Percentiles rank a stretch among this genome's conserved stretches.
phyloP scores from a whole-genome alignment of 805 yeast species.

The Metschnikowia proteae region DNA sequence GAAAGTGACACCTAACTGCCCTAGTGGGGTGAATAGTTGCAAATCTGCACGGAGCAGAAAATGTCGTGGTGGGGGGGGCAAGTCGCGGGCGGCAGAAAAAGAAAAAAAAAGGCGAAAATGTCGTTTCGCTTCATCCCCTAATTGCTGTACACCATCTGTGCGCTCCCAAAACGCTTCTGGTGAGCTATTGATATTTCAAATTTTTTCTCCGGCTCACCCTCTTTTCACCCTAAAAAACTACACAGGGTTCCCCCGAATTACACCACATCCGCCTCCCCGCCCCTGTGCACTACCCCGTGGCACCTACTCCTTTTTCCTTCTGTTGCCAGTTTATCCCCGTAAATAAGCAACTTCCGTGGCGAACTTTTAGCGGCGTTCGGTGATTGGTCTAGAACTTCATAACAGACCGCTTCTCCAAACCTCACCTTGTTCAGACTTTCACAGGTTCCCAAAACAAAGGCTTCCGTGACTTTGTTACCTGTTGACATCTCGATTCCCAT shows the following conservation, averaged over 20 bases:
- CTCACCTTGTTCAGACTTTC: not conserved
- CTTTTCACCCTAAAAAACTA: slow-evolving; percentile 8
- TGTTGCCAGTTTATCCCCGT: slow-evolving; percentile 3
- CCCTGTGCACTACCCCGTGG: slow-evolving; percentile 4
- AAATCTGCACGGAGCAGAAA: slow-evolving; percentile 4
- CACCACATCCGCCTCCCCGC: slow-evolving; percentile 1
- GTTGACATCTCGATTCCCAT: not conserved
- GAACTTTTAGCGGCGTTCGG: slow-evolving; percentile 5
- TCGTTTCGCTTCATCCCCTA: slow-evolving; percentile 20
- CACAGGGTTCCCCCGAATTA: slow-evolving; percentile 8
- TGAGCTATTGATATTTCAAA: slow-evolving; percentile 5
- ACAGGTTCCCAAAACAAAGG: not conserved
- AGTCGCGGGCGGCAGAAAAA: slow-evolving; percentile 7
- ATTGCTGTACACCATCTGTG: slow-evolving; percentile 19
- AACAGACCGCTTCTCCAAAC: not conserved
- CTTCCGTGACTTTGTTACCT: not conserved
- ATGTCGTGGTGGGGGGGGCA: slow-evolving; percentile 4
- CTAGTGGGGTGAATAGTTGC: not conserved
- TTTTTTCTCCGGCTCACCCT: slow-evolving; percentile 13
- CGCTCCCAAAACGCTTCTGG: slow-evolving; percentile 16
- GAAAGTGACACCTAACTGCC: no score
- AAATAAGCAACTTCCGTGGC: slow-evolving; percentile 10
- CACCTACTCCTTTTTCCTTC: slow-evolving; percentile 5
- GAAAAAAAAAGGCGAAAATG: slow-evolving; percentile 17
- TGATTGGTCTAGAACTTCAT: slow-evolving; percentile 5